phyloP scores from a whole-genome alignment of 2,329 filamentous ascomycete genomes.

The Rhexocercosporidium sp. region DNA sequence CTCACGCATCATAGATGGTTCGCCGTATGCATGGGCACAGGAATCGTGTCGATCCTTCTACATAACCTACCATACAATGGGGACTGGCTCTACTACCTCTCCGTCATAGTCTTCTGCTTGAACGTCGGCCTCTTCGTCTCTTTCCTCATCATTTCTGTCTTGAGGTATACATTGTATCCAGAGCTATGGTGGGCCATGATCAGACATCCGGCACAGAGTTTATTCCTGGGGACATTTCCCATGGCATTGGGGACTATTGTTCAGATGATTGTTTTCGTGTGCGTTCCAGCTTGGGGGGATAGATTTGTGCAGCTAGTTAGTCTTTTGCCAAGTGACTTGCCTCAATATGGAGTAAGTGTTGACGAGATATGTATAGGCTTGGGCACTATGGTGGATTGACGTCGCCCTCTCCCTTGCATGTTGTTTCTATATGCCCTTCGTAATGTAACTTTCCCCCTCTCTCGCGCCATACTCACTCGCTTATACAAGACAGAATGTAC shows the following conservation, averaged over 20 bases:
- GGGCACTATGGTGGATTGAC: slow-evolving; percentile 65
- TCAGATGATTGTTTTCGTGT: slow-evolving; percentile 66
- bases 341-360: slow-evolving; percentile 9
- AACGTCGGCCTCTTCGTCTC: slow-evolving; percentile 62
- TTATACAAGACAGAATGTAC: slow-evolving; percentile 36
- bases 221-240: slow-evolving; percentile 72
- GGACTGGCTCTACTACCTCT: slow-evolving; percentile 61
- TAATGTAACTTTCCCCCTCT: slow-evolving; percentile 51
- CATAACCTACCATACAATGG: slow-evolving; percentile 65
- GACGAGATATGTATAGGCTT: slow-evolving; percentile 45
- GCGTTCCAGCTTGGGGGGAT: slow-evolving; percentile 63
- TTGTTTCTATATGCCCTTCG: slow-evolving; percentile 60
- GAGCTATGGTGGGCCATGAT: slow-evolving; percentile 71
- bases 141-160: slow-evolving; percentile 58
- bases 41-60: slow-evolving; percentile 68
- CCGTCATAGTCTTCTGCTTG: slow-evolving; percentile 63
- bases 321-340: not conserved
- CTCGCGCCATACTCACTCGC: not conserved
- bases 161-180: slow-evolving; percentile 69
- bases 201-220: slow-evolving; percentile 66
- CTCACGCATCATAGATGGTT: slow-evolving; percentile 55
- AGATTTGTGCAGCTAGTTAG: slow-evolving; percentile 56
- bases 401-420: slow-evolving; percentile 56
- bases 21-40: slow-evolving; percentile 69
- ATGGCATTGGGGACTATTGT: slow-evolving; percentile 74